phyloP scores from a whole-genome alignment of 2,329 filamentous ascomycete species.

The Amphichorda felina region DNA sequence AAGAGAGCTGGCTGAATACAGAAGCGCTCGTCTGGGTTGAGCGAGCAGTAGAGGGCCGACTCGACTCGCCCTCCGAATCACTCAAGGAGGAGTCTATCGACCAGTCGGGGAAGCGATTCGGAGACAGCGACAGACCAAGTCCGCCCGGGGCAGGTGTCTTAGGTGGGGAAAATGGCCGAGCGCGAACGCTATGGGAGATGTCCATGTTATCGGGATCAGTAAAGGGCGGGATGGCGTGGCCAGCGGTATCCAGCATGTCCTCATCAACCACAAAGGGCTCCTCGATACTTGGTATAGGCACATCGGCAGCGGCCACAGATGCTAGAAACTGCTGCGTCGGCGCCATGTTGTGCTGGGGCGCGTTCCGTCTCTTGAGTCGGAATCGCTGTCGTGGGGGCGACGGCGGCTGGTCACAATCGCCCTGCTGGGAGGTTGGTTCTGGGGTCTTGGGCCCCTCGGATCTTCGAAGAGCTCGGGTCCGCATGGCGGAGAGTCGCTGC shows the following conservation, averaged over 20 bases:
- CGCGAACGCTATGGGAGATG: conserved; percentile 17
- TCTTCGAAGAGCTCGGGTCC: conserved; percentile 29
- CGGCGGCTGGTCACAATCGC: conserved; percentile 24
- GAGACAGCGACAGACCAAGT: conserved; percentile 24
- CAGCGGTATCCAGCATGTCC: conserved; percentile 26
- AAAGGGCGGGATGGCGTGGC: conserved; percentile 21
- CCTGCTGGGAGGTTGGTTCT: conserved; percentile 27
- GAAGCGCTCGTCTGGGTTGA: conserved; percentile 48
- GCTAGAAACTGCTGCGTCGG: conserved; percentile 57
- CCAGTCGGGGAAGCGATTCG: conserved; percentile 44
- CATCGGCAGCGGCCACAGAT: conserved; percentile 52
- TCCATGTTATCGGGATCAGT: conserved; percentile 18
- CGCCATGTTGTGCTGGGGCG: conserved; percentile 40
- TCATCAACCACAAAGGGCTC: conserved; percentile 34
- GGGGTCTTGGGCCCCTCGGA: conserved; percentile 35
- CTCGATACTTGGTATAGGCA: conserved; percentile 54
- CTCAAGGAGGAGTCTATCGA: conserved; percentile 44
- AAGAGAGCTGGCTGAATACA: conserved; percentile 43
- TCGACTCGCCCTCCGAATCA: conserved; percentile 46
- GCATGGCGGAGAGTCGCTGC: conserved; percentile 29
- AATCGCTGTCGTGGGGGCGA: conserved; percentile 41
- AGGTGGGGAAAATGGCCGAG: conserved; percentile 38
- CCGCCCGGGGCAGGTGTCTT: conserved; percentile 43
- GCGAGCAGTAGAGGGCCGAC: conserved; percentile 46
- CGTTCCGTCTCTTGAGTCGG: conserved; percentile 41